Percentiles rank a stretch among this genome's conserved stretches.
These are phyloP conservation scores for Fusarium chlamydosporum DNA, from an alignment of 2,329 filamentous ascomycete species.

Conservation along the genomic window DNA sequence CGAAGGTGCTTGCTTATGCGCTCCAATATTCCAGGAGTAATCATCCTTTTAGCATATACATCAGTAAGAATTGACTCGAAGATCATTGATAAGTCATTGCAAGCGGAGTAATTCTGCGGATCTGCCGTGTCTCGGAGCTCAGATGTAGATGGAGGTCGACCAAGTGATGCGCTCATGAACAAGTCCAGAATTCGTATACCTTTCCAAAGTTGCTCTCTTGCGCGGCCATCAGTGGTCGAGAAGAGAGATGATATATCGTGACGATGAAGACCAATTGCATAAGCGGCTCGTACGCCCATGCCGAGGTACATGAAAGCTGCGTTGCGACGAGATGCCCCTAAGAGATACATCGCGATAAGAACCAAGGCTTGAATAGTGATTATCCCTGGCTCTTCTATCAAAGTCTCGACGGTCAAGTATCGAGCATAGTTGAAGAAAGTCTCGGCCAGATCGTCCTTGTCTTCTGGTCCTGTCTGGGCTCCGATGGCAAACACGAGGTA, in stretches of 20 bases:
- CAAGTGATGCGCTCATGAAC: conserved; percentile 54
- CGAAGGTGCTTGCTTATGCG: conserved; percentile 46
- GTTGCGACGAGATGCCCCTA: conserved; percentile 55
- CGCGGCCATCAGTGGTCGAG: conserved; percentile 42
- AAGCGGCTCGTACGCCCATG: conserved; percentile 56
- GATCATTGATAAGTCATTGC: conserved; percentile 55
- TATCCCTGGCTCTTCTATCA: conserved; percentile 57
- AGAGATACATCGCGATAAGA: conserved; percentile 57
- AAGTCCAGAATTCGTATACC: conserved; percentile 53
- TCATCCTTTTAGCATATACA: conserved; percentile 54
- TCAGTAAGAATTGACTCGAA: conserved; percentile 56
- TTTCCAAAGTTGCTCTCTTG: conserved; percentile 54
- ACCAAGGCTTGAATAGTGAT: conserved; percentile 54
- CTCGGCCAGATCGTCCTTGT: conserved; percentile 54
- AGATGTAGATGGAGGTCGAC: conserved; percentile 53
- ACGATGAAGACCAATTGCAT: conserved; percentile 54
- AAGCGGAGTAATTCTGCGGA: conserved; percentile 47
- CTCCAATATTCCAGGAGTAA: conserved; percentile 51
- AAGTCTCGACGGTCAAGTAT: conserved; percentile 51
- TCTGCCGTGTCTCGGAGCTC: conserved; percentile 50
- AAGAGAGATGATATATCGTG: conserved; percentile 52
- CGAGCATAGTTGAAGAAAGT: conserved; percentile 55
- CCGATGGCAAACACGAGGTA: conserved; percentile 53
- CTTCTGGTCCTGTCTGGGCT: conserved; percentile 54
- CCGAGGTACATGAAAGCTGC: conserved; percentile 58